Percentiles rank a stretch among this genome's conserved stretches.
phyloP scores from a whole-genome alignment of 2,329 filamentous ascomycete species.

The Neurospora crassa region DNA sequence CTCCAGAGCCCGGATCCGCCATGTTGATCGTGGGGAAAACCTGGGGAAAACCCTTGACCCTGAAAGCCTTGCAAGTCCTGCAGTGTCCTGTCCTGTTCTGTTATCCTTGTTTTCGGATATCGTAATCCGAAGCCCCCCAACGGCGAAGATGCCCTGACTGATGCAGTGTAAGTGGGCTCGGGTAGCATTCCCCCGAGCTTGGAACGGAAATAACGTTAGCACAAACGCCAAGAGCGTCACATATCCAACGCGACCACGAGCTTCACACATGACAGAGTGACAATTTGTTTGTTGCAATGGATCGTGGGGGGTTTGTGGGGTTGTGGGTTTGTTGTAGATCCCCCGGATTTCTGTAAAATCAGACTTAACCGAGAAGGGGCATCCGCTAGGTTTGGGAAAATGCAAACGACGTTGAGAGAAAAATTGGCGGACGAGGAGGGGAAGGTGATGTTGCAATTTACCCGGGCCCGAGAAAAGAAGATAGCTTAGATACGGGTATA shows the following conservation, averaged over 20 bases:
- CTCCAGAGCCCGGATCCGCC: not conserved
- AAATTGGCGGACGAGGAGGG: not conserved
- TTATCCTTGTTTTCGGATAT: not conserved
- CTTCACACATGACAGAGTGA: not conserved
- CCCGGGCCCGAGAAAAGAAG: not conserved
- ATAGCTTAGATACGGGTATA: not conserved
- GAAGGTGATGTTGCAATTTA: not conserved
- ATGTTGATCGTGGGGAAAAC: not conserved
- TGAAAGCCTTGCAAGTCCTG: not conserved
- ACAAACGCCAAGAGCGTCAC: not conserved
- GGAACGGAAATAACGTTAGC: not conserved
- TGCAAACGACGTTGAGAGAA: not conserved
- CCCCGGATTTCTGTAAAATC: not conserved
- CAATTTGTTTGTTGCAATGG: not conserved
- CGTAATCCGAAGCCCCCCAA: not conserved
- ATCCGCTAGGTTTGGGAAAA: not conserved
- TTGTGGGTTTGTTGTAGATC: not conserved
- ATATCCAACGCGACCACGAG: not conserved
- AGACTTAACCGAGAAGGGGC: constrained; percentile 3
- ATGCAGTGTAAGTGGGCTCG: not conserved
- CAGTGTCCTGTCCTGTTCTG: not conserved
- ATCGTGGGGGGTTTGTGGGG: not conserved
- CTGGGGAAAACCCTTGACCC: not conserved
- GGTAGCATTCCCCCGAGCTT: not conserved
- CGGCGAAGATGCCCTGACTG: too few species aligned